A percentile compares a stretch with the other conserved stretches of the same genome.
phyloP scores from a whole-genome alignment of 345 rosid genomes.

The Salix arbutifolia region DNA sequence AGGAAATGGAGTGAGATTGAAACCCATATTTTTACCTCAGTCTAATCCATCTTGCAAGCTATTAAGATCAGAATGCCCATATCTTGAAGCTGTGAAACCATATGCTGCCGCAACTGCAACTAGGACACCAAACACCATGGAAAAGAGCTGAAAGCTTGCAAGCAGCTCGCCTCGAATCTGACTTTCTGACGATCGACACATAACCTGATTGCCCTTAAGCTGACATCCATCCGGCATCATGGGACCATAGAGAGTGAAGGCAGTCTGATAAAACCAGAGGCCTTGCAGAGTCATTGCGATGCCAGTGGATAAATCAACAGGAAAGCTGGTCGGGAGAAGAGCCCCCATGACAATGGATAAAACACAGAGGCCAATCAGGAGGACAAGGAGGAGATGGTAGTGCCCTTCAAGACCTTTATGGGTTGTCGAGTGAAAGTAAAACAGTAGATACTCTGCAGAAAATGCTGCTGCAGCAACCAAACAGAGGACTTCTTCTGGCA shows the following conservation, averaged over 20 bases:
- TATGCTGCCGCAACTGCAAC: conserved; percentile 55
- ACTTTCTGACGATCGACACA: conserved; percentile 47
- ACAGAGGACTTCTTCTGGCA: conserved; percentile 76
- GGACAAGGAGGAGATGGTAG: conserved; percentile 87
- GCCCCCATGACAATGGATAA: conserved; percentile 66
- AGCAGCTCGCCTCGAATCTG: conserved; percentile 74
- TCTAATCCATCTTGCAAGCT: conserved; percentile 26
- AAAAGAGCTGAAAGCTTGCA: conserved; percentile 79
- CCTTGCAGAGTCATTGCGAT: conserved; percentile 88
- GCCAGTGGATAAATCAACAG: conserved; percentile 65
- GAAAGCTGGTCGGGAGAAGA: conserved; percentile 70
- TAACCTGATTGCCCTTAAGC: conserved; percentile 40
- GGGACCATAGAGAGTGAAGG: conserved; percentile 88
- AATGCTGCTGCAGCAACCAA: conserved; percentile 77
- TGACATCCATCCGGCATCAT: conserved; percentile 85
- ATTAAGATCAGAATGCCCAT: conserved; percentile 27
- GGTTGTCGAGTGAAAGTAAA: conserved; percentile 89
- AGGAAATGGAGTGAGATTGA: background rate
- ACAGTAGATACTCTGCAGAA: conserved; percentile 72
- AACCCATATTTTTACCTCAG: conserved; percentile 5
- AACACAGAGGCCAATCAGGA: conserved; percentile 66
- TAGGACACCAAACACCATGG: conserved; percentile 58
- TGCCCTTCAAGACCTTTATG: conserved; percentile 97
- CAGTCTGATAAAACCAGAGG: conserved; percentile 97
- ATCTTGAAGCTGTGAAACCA: conserved; percentile 57